These are phyloP conservation scores for Sindora glabra DNA, from an alignment of 306 rosid genomes.

Conservation along the genomic window DNA sequence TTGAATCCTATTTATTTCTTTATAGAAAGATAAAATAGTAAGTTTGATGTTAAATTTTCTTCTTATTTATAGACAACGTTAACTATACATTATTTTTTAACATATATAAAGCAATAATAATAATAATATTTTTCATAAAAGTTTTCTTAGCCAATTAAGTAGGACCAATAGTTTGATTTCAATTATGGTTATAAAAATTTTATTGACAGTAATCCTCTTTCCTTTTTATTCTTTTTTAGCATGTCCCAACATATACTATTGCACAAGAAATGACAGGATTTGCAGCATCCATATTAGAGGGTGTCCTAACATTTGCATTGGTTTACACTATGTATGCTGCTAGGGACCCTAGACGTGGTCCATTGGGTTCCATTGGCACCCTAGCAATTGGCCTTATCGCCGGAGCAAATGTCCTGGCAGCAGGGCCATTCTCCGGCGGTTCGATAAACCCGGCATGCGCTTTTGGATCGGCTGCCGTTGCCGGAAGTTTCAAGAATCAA, in stretches of 20 bases:
- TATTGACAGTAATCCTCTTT: background rate
- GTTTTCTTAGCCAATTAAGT: no score
- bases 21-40: no score
- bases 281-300: conserved; percentile 84
- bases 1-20: no score
- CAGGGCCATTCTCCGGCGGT: conserved; percentile 84
- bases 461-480: conserved; percentile 60
- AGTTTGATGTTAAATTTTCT: no score
- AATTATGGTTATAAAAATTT: background rate
- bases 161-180: no score
- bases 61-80: no score
- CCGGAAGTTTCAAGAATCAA: conserved; percentile 75
- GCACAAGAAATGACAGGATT: conserved; percentile 88
- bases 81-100: no score
- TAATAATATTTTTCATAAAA: no score
- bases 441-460: conserved; percentile 90
- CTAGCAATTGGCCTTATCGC: conserved; percentile 52
- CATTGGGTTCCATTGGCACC: conserved; percentile 42
- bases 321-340: conserved; percentile 72
- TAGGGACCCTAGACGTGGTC: conserved; percentile 54
- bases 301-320: conserved; percentile 54
- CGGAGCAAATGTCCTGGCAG: conserved; percentile 60
- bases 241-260: conserved; percentile 48
- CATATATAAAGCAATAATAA: no score
- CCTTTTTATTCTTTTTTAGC: conserved; percentile 30